A percentile compares a stretch with the other conserved stretches of the same genome.
Conservation (phyloP, 176 grass and related monocot genomes). For the Dactylis glomerata region DNA sequence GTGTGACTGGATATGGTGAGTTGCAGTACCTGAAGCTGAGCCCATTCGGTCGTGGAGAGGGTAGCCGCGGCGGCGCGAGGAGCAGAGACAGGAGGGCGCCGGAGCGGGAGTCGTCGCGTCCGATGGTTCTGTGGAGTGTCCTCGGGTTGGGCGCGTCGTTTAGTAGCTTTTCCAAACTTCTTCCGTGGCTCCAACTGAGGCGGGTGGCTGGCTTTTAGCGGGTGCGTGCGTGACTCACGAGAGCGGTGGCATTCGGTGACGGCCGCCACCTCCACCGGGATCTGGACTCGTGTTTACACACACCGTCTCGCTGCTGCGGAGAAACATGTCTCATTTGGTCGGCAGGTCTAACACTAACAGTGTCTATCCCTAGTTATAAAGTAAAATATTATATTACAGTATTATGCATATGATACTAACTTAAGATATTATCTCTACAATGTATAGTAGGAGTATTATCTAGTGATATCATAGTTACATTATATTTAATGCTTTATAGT, state of each 20-base stretch:
- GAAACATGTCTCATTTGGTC: background rate
- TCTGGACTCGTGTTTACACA: background rate
- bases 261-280: background rate
- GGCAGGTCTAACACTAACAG: no score
- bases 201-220: background rate
- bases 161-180: background rate
- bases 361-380: no score
- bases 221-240: background rate
- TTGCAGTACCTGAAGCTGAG: constrained; percentile 44
- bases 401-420: no score
- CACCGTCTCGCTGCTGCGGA: background rate
- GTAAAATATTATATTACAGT: no score
- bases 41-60: constrained; percentile 14
- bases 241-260: constrained; percentile 27
- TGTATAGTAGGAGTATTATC: no score
- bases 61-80: background rate
- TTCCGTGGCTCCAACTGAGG: constrained; percentile 29
- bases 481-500: no score
- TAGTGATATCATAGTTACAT: no score
- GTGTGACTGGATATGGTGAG: background rate
- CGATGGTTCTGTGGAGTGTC: background rate
- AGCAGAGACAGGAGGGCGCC: background rate
- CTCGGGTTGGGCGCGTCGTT: background rate
- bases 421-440: no score
- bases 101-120: background rate